Conservation (phyloP, 2,329 filamentous ascomycete species). For the Boeremia lycopersici region DNA sequence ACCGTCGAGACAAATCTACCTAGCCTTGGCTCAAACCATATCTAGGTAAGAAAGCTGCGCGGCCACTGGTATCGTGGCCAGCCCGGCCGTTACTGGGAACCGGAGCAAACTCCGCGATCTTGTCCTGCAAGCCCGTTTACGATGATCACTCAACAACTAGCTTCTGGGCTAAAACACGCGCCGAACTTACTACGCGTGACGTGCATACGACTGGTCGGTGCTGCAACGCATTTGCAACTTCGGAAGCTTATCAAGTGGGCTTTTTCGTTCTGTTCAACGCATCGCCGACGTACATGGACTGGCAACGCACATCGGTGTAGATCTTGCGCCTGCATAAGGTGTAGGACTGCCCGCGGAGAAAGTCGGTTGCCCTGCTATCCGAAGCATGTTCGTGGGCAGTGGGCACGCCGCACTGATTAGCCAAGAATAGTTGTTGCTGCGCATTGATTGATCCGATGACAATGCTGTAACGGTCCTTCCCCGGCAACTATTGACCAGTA, state of each 20-base stretch:
- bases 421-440: background rate
- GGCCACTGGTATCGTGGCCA: background rate
- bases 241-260: conserved; percentile 9
- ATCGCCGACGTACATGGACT: background rate
- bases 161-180: conserved; percentile 9
- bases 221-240: conserved; percentile 1
- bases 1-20: background rate
- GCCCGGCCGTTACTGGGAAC: background rate
- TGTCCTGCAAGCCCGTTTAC: background rate
- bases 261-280: background rate
- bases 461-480: conserved; percentile 7
- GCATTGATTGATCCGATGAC: background rate
- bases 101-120: conserved; percentile 8
- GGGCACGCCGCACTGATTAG: background rate
- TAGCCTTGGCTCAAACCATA: background rate
- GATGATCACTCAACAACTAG: background rate
- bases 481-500: background rate
- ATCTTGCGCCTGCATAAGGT: background rate
- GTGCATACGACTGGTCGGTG: conserved; percentile 6
- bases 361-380: no score
- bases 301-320: background rate
- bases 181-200: conserved; percentile 7
- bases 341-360: background rate
- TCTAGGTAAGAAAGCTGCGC: background rate
- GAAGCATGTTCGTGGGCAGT: background rate